phyloP scores from a whole-genome alignment of 345 rosid genomes.

The Pugionium cornutum region DNA sequence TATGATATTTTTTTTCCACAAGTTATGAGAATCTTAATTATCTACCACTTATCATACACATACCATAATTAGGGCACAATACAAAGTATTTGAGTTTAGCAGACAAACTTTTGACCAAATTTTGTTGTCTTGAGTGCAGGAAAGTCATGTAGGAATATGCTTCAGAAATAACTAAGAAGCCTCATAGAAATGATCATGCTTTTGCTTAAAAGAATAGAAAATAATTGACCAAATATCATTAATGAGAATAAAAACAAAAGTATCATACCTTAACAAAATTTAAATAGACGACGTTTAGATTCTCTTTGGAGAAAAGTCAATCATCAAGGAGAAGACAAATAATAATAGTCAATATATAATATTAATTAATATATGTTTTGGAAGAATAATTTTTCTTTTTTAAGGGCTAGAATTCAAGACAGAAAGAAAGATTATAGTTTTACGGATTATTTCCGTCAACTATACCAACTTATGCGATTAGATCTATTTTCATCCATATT shows the following conservation, averaged over 20 bases:
- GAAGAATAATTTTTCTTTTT: slow-evolving; percentile 9
- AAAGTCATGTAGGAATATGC: slow-evolving; percentile 6
- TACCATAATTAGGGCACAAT: slow-evolving; percentile 2
- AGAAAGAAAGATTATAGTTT: slow-evolving; percentile 6
- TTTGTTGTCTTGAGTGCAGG: slow-evolving; percentile 7
- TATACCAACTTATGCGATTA: too few relatives aligned
- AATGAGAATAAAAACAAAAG: slow-evolving; percentile 2
- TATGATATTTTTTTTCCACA: too few relatives aligned
- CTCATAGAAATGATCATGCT: slow-evolving; percentile 24
- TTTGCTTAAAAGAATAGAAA: slow-evolving; percentile 22
- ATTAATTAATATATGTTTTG: slow-evolving; percentile 13
- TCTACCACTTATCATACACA: not conserved
- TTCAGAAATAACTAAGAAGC: slow-evolving; percentile 27
- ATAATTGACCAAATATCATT: slow-evolving; percentile 18
- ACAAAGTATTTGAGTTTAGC: slow-evolving; percentile 16
- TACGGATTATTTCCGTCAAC: too few relatives aligned
- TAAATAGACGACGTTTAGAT: slow-evolving; percentile 1
- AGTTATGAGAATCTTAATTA: not conserved
- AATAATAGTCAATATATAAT: slow-evolving; percentile 24
- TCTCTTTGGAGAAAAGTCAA: slow-evolving; percentile 28
- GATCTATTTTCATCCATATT: too few relatives aligned
- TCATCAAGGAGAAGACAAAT: not conserved
- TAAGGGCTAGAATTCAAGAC: not conserved
- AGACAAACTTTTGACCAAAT: slow-evolving; percentile 1
- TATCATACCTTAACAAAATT: slow-evolving; percentile 13